phyloP scores from a whole-genome alignment of 2,329 filamentous ascomycete species.

The Fonsecaea multimorphosa region DNA sequence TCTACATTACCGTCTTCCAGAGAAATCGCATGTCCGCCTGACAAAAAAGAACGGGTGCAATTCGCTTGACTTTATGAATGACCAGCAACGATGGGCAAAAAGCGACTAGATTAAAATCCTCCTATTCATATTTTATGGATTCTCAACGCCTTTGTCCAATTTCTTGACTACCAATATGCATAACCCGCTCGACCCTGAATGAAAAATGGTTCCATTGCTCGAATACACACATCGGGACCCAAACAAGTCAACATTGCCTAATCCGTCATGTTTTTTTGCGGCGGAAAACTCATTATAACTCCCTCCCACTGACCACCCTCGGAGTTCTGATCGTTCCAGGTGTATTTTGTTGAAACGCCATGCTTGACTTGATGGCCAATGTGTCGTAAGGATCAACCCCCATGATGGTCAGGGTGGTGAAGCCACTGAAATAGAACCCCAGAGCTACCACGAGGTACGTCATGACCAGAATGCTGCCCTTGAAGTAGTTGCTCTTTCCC shows the following conservation, averaged over 20 bases:
- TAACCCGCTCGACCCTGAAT: not conserved
- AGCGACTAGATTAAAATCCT: not conserved
- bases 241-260: not conserved
- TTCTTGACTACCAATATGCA: not conserved
- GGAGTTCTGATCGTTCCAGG: constrained; percentile 3
- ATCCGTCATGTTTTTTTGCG: not conserved
- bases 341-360: constrained; percentile 28
- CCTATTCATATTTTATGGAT: not conserved
- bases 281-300: constrained; percentile 17
- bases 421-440: constrained; percentile 86
- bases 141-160: not conserved
- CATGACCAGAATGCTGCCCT: constrained; percentile 91
- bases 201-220: not conserved
- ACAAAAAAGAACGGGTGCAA: too few relatives aligned
- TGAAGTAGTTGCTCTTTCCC: constrained; percentile 99
- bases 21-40: too few relatives aligned
- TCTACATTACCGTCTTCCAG: too few relatives aligned
- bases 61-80: too few relatives aligned
- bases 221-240: not conserved
- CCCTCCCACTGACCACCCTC: constrained; percentile 14
- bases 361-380: constrained; percentile 44
- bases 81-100: too few relatives aligned
- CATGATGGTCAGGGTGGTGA: constrained; percentile 59
- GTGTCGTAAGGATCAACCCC: constrained; percentile 56
- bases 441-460: constrained; percentile 91